Percentiles rank a stretch among this genome's conserved stretches.
phyloP scores from a whole-genome alignment of 805 yeast species.

The Nakazawaea populi region DNA sequence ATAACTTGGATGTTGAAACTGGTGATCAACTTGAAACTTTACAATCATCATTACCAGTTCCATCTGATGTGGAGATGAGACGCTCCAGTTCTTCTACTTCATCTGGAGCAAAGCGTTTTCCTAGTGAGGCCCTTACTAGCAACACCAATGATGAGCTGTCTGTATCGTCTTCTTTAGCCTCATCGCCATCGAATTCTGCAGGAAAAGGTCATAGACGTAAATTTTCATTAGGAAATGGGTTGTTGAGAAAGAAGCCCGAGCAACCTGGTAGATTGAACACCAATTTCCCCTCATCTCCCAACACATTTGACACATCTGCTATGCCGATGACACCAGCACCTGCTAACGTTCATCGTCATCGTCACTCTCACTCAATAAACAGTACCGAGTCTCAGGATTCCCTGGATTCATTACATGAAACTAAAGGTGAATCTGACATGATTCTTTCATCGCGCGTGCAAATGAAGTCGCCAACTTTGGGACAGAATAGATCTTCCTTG shows the following conservation, averaged over 20 bases:
- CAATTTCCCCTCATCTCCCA: constrained; percentile 37
- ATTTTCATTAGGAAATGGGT: constrained; percentile 56
- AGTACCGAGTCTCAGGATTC: constrained; percentile 58
- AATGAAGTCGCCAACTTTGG: constrained; percentile 17
- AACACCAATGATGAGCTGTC: constrained; percentile 21
- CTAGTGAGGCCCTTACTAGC: constrained; percentile 9
- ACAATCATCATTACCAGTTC: neutral
- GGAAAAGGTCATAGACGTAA: constrained; percentile 49
- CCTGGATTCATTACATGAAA: constrained; percentile 48
- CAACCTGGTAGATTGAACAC: constrained; percentile 15
- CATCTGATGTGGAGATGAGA: constrained; percentile 13
- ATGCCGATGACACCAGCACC: constrained; percentile 34
- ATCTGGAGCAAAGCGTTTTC: constrained; percentile 21
- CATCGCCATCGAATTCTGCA: neutral
- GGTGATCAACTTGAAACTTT: neutral
- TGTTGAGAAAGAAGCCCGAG: constrained; percentile 43
- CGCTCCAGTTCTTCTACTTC: constrained; percentile 29
- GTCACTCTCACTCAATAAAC: constrained; percentile 22
- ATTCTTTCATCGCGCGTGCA: constrained; percentile 53
- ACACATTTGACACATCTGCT: constrained; percentile 25
- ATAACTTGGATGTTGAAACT: neutral
- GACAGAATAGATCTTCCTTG: constrained; percentile 12
- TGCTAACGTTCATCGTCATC: constrained; percentile 27
- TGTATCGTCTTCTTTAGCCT: constrained; percentile 13
- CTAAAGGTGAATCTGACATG: constrained; percentile 52